Base-by-base conservation (phyloP, 2,329 filamentous ascomycete genomes). In the Ophiostoma sp. region DNA sequence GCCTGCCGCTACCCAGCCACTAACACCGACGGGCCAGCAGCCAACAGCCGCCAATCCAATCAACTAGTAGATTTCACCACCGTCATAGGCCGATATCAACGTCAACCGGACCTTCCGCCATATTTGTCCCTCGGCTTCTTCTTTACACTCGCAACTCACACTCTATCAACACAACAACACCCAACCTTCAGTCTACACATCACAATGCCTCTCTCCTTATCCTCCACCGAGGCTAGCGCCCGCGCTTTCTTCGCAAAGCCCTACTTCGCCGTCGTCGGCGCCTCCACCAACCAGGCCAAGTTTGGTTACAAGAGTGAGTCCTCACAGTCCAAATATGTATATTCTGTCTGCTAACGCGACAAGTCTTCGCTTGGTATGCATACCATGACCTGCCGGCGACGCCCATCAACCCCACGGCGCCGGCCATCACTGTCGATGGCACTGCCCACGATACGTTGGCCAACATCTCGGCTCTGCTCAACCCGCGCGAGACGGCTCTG, bases 291-390 rank as follows among this genome's bases (percentile, higher is more conserved):
- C 82, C 86, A 92, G 55, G 85, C 86, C 80, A 98, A 97, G 82
- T 98, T 92, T 79, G 95, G 96, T 31, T 92, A 97, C 82, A 95
- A 94, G 85, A 90, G 94, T 95, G 82, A 73, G 84, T 33, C 39
- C 31, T 61, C 52, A 69, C n/a, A 22, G 55, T 1, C 50, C 50
- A 22, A 52, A 2, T 25, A 15, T 48, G 3, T 12, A 15, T 48
- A 50, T 50, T 50, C 45, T n/a, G 15, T 50, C 50, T 7, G 9
- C 66, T 68, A 33, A 70, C 64, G 68, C 64, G 70, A 45, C 48
- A 2, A 97, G 94, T 98, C 77, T 93, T 98, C 80, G 89, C 89
- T 17, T 98, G 95, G 95, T 98, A 98, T 82, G 88, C 93, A 72
- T 81, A 86, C 45, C 93, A 94, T 83, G 85, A 87, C 50, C 88